Conservation (phyloP, 1,284 basidiomycete genomes). For the Mycena citricolor region DNA sequence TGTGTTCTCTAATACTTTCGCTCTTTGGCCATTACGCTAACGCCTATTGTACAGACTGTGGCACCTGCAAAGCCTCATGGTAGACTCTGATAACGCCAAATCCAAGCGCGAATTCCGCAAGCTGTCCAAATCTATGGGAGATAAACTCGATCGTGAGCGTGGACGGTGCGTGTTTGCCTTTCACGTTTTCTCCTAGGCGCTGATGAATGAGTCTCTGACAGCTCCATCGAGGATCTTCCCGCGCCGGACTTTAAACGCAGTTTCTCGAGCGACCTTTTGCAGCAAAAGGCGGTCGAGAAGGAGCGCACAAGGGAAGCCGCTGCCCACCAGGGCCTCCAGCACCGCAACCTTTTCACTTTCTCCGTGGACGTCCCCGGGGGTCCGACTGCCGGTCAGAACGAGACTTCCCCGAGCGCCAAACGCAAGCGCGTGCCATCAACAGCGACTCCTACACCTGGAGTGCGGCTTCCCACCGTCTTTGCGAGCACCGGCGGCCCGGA, state of each 20-base stretch:
- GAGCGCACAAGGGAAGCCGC: conserved; percentile 74
- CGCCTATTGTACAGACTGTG: too few species aligned
- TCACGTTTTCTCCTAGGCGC: conserved; percentile 20
- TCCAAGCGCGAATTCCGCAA: conserved; percentile 85
- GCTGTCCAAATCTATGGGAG: conserved; percentile 79
- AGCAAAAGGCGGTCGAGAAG: conserved; percentile 74
- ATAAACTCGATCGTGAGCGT: conserved; percentile 86
- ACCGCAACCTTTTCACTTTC: conserved; percentile 84
- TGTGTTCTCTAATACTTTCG: too few species aligned
- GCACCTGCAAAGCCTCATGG: conserved; percentile 85
- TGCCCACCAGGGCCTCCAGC: conserved; percentile 67
- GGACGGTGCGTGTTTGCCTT: conserved; percentile 56
- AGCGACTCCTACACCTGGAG: too few species aligned
- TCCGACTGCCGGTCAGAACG: too few species aligned
- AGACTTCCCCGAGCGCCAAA: too few species aligned
- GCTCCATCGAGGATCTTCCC: conserved; percentile 76
- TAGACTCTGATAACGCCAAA: conserved; percentile 82
- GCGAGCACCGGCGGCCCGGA: conserved; percentile 68
- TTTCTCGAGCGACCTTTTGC: conserved; percentile 71
- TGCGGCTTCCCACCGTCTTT: conserved; percentile 73
- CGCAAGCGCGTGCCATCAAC: too few species aligned
- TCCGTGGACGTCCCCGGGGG: conserved; percentile 62
- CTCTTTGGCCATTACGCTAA: too few species aligned
- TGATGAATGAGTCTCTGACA: too few species aligned
- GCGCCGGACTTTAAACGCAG: conserved; percentile 77